Conservation (phyloP, 2,329 filamentous ascomycete genomes). For the Grosmannia serpens region DNA sequence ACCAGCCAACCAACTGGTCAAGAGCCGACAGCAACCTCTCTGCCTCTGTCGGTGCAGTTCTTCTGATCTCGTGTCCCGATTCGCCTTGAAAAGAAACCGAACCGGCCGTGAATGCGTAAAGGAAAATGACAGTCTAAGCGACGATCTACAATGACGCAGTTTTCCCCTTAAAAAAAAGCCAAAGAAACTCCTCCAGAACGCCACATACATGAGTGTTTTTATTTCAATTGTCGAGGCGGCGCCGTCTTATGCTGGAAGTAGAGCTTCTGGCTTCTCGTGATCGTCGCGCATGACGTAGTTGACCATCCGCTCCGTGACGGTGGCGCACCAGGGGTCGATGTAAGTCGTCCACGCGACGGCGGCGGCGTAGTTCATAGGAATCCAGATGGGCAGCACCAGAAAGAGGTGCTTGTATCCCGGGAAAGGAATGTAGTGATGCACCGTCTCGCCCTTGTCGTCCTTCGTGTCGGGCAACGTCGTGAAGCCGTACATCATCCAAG, state of each 20-base stretch:
- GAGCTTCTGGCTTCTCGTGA: conserved; percentile 12
- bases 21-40: too few relatives aligned
- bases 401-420: conserved; percentile 25
- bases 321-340: conserved; percentile 39
- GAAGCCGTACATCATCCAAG: conserved; percentile 47
- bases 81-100: not conserved
- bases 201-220: not conserved
- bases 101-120: not conserved
- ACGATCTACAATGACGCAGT: not conserved
- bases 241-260: not conserved
- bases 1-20: too few relatives aligned
- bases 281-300: conserved; percentile 11
- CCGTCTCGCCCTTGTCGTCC: conserved; percentile 23
- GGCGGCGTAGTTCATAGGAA: conserved; percentile 32
- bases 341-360: conserved; percentile 40
- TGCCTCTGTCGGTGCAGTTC: too few relatives aligned
- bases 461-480: conserved; percentile 22
- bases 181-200: not conserved
- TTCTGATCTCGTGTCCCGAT: not conserved
- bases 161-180: not conserved
- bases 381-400: conserved; percentile 30
- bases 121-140: not conserved
- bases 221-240: not conserved
- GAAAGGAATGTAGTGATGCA: conserved; percentile 13
- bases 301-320: conserved; percentile 27